Percentiles rank a stretch among this genome's conserved stretches.
These are phyloP conservation scores for Saccharomyces hybrid DNA, from an alignment of 1,139 yeast species.

Conservation along the genomic window DNA sequence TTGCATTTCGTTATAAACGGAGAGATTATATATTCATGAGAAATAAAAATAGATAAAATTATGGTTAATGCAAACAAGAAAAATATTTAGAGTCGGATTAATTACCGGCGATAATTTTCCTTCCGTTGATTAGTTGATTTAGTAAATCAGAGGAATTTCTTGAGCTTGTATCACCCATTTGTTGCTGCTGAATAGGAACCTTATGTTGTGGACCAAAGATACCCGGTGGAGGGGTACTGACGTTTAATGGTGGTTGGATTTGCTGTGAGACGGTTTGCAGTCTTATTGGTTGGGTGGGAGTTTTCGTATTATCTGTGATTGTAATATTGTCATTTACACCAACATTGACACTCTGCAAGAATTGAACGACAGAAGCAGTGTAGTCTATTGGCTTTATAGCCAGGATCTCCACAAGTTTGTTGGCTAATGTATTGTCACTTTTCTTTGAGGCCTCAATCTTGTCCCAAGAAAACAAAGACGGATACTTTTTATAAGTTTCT, in stretches of 20 bases:
- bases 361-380: conserved; percentile 26
- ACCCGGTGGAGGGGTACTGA: conserved; percentile 39
- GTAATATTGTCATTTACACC: conserved; percentile 10
- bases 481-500: conserved; percentile 32
- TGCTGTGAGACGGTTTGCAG: conserved; percentile 15
- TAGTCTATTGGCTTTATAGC: conserved; percentile 31
- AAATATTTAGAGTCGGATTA: neutral
- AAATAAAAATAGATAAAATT: neutral
- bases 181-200: conserved; percentile 15
- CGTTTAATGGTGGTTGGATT: conserved; percentile 21
- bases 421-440: conserved; percentile 24
- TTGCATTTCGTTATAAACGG: neutral
- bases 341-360: conserved; percentile 22
- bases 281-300: conserved; percentile 1
- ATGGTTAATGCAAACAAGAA: neutral
- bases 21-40: neutral
- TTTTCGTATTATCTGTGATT: conserved; percentile 1
- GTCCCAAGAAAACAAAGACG: conserved; percentile 39
- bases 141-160: conserved; percentile 53
- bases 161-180: conserved; percentile 16
- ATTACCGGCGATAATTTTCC: conserved; percentile 37
- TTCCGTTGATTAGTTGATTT: conserved; percentile 64
- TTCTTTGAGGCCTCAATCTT: conserved; percentile 24
- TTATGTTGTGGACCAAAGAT: conserved; percentile 30
- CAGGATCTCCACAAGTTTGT: conserved; percentile 29